A percentile compares a stretch with the other conserved stretches of the same genome.
Conservation (phyloP, 257 asterid species). For the Nyctanthes arbortristis region DNA sequence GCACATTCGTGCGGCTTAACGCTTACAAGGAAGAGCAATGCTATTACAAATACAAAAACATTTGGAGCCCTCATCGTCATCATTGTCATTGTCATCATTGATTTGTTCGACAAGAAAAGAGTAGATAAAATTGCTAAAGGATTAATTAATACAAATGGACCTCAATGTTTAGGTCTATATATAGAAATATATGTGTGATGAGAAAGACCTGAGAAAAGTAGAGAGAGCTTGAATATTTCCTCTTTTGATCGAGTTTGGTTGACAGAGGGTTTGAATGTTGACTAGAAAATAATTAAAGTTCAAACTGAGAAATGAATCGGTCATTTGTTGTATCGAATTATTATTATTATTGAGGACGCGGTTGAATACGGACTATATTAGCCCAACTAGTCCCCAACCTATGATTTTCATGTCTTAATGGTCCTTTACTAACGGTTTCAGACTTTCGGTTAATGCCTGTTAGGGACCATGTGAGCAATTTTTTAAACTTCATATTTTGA, state of each 20-base stretch:
- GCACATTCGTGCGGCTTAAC: conserved; percentile 31
- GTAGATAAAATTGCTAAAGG: not conserved
- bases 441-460: too few relatives aligned
- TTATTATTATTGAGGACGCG: too few relatives aligned
- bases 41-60: conserved; percentile 9
- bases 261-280: conserved; percentile 29
- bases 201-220: not conserved
- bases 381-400: too few relatives aligned
- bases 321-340: too few relatives aligned
- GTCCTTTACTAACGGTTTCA: too few relatives aligned
- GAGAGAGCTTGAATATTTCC: conserved; percentile 15
- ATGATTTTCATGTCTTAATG: too few relatives aligned
- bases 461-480: too few relatives aligned
- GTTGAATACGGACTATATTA: too few relatives aligned
- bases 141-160: not conserved
- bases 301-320: conserved; percentile 27
- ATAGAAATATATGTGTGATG: conserved; percentile 14
- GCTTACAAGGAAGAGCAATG: conserved; percentile 14
- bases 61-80: conserved; percentile 15
- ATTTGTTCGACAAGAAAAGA: not conserved
- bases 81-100: too few relatives aligned
- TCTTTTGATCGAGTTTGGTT: not conserved
- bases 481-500: too few relatives aligned
- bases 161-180: not conserved
- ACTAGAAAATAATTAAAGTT: conserved; percentile 15